Conservation (phyloP, 768 basidiomycete genomes). For the Tricholoma terreum region DNA sequence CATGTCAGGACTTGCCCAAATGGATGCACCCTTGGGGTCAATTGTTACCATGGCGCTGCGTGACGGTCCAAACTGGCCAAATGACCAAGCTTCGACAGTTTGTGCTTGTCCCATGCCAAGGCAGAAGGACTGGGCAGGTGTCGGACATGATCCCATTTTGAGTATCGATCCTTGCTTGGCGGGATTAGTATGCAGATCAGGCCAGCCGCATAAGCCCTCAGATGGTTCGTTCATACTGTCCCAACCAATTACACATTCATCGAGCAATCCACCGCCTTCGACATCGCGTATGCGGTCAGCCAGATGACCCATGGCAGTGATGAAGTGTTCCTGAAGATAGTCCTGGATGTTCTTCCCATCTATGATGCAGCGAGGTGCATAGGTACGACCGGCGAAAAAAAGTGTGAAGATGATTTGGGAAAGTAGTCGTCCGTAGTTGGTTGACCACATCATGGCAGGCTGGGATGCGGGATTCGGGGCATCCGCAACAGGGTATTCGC, state of each 20-base stretch:
- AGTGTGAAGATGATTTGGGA: constrained; percentile 90
- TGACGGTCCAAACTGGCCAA: constrained; percentile 75
- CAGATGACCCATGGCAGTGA: constrained; percentile 69
- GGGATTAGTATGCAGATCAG: constrained; percentile 65
- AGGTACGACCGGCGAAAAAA: constrained; percentile 88
- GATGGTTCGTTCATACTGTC: constrained; percentile 95
- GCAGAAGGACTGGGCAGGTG: constrained; percentile 76
- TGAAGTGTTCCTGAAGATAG: constrained; percentile 75
- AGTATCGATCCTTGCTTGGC: constrained; percentile 64
- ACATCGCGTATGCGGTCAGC: constrained; percentile 75
- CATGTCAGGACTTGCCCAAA: constrained; percentile 65
- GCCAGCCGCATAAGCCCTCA: constrained; percentile 71
- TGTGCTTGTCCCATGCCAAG: constrained; percentile 87
- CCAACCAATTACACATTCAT: constrained; percentile 94
- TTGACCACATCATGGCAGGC: constrained; percentile 96
- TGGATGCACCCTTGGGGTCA: constrained; percentile 76
- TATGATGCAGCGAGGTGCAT: constrained; percentile 87
- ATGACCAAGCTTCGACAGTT: constrained; percentile 79
- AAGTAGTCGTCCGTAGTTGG: constrained; percentile 88
- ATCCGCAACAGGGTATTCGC: constrained; percentile 73
- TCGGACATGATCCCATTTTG: constrained; percentile 86
- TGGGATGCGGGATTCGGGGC: constrained; percentile 66
- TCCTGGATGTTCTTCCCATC: constrained; percentile 93
- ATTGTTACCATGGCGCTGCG: constrained; percentile 73
- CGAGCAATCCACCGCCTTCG: constrained; percentile 71